Conservation (phyloP, 2,329 filamentous ascomycete genomes). For the Trichoderma asperellum region DNA sequence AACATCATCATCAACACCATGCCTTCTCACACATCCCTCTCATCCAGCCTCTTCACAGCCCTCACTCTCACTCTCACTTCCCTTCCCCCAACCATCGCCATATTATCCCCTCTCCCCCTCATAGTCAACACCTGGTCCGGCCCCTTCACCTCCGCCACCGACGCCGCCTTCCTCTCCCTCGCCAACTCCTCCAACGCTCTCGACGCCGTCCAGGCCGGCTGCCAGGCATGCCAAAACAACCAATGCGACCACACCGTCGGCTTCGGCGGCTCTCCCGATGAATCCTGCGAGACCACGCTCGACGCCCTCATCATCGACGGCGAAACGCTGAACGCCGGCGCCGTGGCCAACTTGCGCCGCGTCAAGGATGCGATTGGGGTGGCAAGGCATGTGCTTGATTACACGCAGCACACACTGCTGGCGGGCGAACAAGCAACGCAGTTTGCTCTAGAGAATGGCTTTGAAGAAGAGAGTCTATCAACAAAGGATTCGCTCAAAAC, state of each 20-base stretch:
- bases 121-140: conserved; percentile 61
- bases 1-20: neutral
- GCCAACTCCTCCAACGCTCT: conserved; percentile 44
- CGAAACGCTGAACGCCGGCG: conserved; percentile 55
- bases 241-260: conserved; percentile 61
- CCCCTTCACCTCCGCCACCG: conserved; percentile 55
- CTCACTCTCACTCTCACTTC: conserved; percentile 25
- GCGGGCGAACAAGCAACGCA: conserved; percentile 57
- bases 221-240: conserved; percentile 54
- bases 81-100: neutral
- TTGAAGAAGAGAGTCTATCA: conserved; percentile 48
- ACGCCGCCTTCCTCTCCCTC: conserved; percentile 52
- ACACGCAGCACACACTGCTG: conserved; percentile 56
- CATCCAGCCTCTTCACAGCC: conserved; percentile 21
- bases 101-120: conserved; percentile 45
- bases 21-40: neutral
- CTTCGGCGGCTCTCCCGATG: conserved; percentile 59
- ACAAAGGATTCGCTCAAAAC: conserved; percentile 46
- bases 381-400: conserved; percentile 54
- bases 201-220: conserved; percentile 57
- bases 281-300: conserved; percentile 60
- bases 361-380: conserved; percentile 54
- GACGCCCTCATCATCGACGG: conserved; percentile 65
- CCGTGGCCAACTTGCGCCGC: conserved; percentile 56
- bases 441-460: conserved; percentile 59